Evolutionary conservation across 257 asterid genomes (phyloP).

Genomic region (Solanum sparsipilum): DNA sequence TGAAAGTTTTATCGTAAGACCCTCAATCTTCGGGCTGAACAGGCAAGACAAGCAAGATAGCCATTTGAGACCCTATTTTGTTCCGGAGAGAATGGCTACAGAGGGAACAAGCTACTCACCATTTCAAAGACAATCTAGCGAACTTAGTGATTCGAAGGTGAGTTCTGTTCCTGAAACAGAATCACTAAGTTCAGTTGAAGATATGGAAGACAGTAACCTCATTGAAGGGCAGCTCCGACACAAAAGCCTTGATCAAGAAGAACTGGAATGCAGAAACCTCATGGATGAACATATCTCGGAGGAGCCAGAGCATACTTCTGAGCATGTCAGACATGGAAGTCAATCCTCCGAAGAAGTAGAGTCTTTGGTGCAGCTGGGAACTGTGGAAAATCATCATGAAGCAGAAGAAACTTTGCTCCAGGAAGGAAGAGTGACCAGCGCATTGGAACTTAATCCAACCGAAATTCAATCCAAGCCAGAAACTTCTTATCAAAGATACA

Average conservation of each 20-base stretch:
- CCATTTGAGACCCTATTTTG: slow-evolving; percentile 61
- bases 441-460: slow-evolving; percentile 3
- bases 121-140: slow-evolving; percentile 62
- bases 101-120: slow-evolving; percentile 51
- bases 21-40: slow-evolving; percentile 42
- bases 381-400: not conserved
- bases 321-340: slow-evolving; percentile 58
- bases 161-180: slow-evolving; percentile 73
- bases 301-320: slow-evolving; percentile 30
- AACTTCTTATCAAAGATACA: slow-evolving; percentile 8
- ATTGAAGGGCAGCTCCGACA: slow-evolving; percentile 20
- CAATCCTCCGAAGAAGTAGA: slow-evolving; percentile 47
- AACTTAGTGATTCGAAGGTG: slow-evolving; percentile 69
- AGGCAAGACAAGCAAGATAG: slow-evolving; percentile 40
- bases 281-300: slow-evolving; percentile 17
- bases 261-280: slow-evolving; percentile 5
- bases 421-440: not conserved
- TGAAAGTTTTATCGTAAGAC: slow-evolving; percentile 61
- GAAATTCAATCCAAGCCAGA: slow-evolving; percentile 5
- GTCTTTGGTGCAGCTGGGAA: not conserved
- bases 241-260: not conserved
- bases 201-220: slow-evolving; percentile 26
- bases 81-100: slow-evolving; percentile 36
- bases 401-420: not conserved
- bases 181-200: slow-evolving; percentile 53